A percentile compares a stretch with the other conserved stretches of the same genome.
These are phyloP conservation scores for Cyclotella baltica DNA, from an alignment of 108 stramenopile species.

Conservation along the genomic window DNA sequence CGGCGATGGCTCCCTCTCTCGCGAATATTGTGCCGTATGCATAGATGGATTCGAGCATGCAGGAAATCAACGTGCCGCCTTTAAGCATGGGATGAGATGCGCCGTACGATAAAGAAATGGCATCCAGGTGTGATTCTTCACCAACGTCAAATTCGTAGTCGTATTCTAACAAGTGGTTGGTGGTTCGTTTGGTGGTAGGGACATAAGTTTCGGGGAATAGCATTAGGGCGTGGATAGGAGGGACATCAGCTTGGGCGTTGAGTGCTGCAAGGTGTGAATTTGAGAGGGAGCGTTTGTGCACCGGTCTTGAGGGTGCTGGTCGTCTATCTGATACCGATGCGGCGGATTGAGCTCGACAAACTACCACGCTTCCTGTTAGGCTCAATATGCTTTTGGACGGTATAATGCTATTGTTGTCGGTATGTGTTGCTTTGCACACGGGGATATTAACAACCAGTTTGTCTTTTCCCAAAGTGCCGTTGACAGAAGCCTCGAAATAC, in stretches of 20 bases:
- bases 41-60: slow-evolving; percentile 85
- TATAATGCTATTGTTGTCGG: slow-evolving; percentile 44
- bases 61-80: slow-evolving; percentile 84
- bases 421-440: slow-evolving; percentile 61
- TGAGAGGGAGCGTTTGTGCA: slow-evolving; percentile 34
- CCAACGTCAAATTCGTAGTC: slow-evolving; percentile 85
- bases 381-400: slow-evolving; percentile 57
- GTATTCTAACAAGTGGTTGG: slow-evolving; percentile 69
- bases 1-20: slow-evolving; percentile 76
- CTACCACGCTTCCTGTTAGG: slow-evolving; percentile 73
- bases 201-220: slow-evolving; percentile 75
- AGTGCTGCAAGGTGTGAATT: slow-evolving; percentile 53
- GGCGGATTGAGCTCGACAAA: slow-evolving; percentile 67
- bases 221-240: slow-evolving; percentile 78
- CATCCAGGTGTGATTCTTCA: slow-evolving; percentile 78
- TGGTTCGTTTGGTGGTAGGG: slow-evolving; percentile 35
- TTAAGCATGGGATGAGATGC: slow-evolving; percentile 88
- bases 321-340: slow-evolving; percentile 34
- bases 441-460: slow-evolving; percentile 71
- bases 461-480: slow-evolving; percentile 66
- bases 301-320: slow-evolving; percentile 3
- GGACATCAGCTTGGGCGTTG: slow-evolving; percentile 51
- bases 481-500: slow-evolving; percentile 72
- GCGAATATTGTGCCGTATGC: slow-evolving; percentile 82
- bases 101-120: slow-evolving; percentile 80